Conservation (phyloP, 495 filamentous ascomycete species). For the Cudoniella acicularis region DNA sequence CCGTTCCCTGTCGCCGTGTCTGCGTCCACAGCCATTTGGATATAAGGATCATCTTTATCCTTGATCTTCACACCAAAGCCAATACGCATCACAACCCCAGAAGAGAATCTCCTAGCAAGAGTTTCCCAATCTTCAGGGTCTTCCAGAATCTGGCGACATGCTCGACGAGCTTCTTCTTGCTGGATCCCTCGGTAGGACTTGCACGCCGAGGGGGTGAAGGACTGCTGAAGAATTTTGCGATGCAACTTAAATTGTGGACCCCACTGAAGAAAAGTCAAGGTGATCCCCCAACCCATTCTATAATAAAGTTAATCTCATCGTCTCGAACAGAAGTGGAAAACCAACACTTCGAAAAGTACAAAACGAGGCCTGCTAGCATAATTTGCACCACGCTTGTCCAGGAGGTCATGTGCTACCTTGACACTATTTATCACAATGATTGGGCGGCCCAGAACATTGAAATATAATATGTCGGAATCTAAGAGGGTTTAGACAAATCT, state of each 20-base stretch:
- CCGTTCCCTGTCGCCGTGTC: slow-evolving; percentile 39
- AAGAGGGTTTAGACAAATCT: background rate
- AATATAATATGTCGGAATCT: slow-evolving; percentile 16
- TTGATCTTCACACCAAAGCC: slow-evolving; percentile 42
- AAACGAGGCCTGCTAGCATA: slow-evolving; percentile 17
- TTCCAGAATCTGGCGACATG: too few relatives aligned
- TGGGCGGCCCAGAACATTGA: slow-evolving; percentile 11
- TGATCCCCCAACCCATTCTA: slow-evolving; percentile 17
- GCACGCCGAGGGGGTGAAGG: slow-evolving; percentile 9
- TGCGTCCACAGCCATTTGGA: slow-evolving; percentile 31
- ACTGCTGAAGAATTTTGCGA: slow-evolving; percentile 11
- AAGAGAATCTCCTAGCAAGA: slow-evolving; percentile 22
- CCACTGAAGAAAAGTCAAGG: slow-evolving; percentile 20
- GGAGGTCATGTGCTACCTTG: slow-evolving; percentile 12
- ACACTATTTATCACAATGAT: slow-evolving; percentile 17
- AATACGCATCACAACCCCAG: slow-evolving; percentile 32
- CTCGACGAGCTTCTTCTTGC: slow-evolving; percentile 9
- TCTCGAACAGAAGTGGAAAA: too few relatives aligned
- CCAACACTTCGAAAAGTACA: slow-evolving; percentile 21
- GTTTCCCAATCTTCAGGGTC: too few relatives aligned
- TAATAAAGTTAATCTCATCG: too few relatives aligned
- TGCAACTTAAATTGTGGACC: slow-evolving; percentile 14
- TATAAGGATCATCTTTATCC: slow-evolving; percentile 38
- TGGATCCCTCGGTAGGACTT: slow-evolving; percentile 9
- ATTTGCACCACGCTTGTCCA: slow-evolving; percentile 16